These are phyloP conservation scores for Boletus edulis DNA, from an alignment of 768 basidiomycete genomes.

Conservation along the genomic window DNA sequence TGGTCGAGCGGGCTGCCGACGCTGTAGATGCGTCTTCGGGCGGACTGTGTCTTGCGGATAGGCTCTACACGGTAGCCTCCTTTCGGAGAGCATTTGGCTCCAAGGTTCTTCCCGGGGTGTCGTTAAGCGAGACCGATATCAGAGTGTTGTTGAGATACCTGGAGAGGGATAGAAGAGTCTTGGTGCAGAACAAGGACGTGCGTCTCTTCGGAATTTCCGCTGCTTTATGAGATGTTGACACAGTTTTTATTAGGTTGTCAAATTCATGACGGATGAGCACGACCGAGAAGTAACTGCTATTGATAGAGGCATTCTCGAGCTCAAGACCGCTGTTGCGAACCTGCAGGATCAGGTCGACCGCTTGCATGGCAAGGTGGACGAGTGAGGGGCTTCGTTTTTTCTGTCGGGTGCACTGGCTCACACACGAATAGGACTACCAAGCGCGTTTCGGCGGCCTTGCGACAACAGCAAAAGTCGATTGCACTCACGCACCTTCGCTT, in stretches of 20 bases:
- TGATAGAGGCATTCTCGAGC: slow-evolving; percentile 78
- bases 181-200: slow-evolving; percentile 71
- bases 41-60: slow-evolving; percentile 50
- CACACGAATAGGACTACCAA: slow-evolving; percentile 51
- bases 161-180: slow-evolving; percentile 64
- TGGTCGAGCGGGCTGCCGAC: slow-evolving; percentile 68
- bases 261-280: slow-evolving; percentile 54
- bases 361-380: slow-evolving; percentile 67
- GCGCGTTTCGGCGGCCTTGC: slow-evolving; percentile 64
- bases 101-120: slow-evolving; percentile 38
- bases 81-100: slow-evolving; percentile 61
- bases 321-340: slow-evolving; percentile 67
- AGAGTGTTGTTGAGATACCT: slow-evolving; percentile 74
- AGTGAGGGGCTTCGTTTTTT: slow-evolving; percentile 43
- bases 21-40: slow-evolving; percentile 44
- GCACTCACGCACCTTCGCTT: slow-evolving; percentile 79
- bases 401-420: not conserved
- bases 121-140: slow-evolving; percentile 61
- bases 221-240: not conserved
- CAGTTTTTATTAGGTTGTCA: slow-evolving; percentile 61
- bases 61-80: slow-evolving; percentile 55
- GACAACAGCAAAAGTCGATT: slow-evolving; percentile 65
- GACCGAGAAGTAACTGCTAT: slow-evolving; percentile 62
- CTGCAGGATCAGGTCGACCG: slow-evolving; percentile 67
- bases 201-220: slow-evolving; percentile 17